Evolutionary conservation across 1,284 basidiomycete genomes (phyloP).

Genomic region (Cryptococcus floricola): DNA sequence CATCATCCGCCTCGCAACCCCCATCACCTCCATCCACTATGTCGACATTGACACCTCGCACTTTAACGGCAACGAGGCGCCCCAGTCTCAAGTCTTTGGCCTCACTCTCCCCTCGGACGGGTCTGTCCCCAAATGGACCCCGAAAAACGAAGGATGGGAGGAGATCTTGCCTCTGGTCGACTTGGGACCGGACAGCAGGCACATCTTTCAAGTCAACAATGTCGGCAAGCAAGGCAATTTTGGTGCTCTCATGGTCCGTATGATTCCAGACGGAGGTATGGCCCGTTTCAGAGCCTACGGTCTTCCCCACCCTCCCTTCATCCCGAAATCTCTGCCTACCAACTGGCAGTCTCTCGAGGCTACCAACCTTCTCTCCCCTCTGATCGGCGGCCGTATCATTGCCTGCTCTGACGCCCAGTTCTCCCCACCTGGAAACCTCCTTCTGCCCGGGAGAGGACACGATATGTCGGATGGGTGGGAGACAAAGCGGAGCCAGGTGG

Average conservation of each 20-base stretch:
- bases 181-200: slow-evolving; percentile 76
- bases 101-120: slow-evolving; percentile 54
- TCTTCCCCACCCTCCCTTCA: slow-evolving; percentile 57
- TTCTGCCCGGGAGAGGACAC: slow-evolving; percentile 80
- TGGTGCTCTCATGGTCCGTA: slow-evolving; percentile 86
- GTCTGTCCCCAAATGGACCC: slow-evolving; percentile 38
- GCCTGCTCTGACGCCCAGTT: slow-evolving; percentile 80
- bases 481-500: slow-evolving; percentile 76
- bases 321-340: slow-evolving; percentile 50
- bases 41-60: slow-evolving; percentile 95
- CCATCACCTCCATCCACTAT: slow-evolving; percentile 61
- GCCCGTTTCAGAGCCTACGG: slow-evolving; percentile 85
- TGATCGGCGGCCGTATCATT: slow-evolving; percentile 69
- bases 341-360: slow-evolving; percentile 41
- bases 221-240: slow-evolving; percentile 53
- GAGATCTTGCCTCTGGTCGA: slow-evolving; percentile 69
- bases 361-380: slow-evolving; percentile 84
- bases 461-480: slow-evolving; percentile 99
- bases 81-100: slow-evolving; percentile 68
- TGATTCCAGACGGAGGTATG: slow-evolving; percentile 96
- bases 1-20: slow-evolving; percentile 81
- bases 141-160: slow-evolving; percentile 56
- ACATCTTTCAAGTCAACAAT: slow-evolving; percentile 64
- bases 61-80: slow-evolving; percentile 94
- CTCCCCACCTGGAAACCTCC: slow-evolving; percentile 83